Percentiles rank a stretch among this genome's conserved stretches.
Evolutionary conservation across 2,329 filamentous ascomycete genomes (phyloP).

Genomic region (Onygenales sp.): DNA sequence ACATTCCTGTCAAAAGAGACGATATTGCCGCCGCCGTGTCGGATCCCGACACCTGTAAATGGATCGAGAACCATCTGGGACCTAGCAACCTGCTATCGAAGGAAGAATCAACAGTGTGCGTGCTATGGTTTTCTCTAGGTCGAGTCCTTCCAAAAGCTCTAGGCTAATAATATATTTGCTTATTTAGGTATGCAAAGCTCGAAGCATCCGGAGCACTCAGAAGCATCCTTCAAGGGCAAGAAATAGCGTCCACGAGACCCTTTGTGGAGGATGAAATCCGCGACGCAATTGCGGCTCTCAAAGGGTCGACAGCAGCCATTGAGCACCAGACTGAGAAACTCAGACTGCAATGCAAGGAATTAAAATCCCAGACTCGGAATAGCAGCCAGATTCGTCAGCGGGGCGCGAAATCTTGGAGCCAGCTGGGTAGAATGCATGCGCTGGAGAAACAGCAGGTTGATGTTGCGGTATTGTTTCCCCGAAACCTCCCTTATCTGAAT

Average conservation of each 20-base stretch:
- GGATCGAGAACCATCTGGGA: conserved; percentile 23
- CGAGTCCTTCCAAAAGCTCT: neutral
- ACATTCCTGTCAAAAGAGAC: conserved; percentile 19
- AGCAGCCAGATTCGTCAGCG: conserved; percentile 16
- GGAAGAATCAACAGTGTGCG: conserved; percentile 30
- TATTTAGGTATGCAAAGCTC: conserved; percentile 24
- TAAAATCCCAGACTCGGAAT: conserved; percentile 18
- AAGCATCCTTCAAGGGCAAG: conserved; percentile 18
- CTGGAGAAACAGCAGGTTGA: conserved; percentile 24
- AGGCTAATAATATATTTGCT: neutral
- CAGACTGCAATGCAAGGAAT: conserved; percentile 21
- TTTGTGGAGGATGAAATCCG: conserved; percentile 31
- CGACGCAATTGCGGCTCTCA: conserved; percentile 25
- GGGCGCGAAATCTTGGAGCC: conserved; percentile 18
- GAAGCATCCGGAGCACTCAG: conserved; percentile 22
- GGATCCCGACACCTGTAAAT: conserved; percentile 19
- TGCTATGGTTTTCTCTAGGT: neutral
- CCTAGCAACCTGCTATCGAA: conserved; percentile 28
- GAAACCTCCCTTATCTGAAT: neutral
- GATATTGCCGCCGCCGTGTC: conserved; percentile 20
- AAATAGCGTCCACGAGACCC: conserved; percentile 24
- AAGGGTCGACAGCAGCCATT: conserved; percentile 27
- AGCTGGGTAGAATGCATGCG: conserved; percentile 26
- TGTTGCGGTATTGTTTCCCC: conserved; percentile 20
- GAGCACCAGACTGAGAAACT: conserved; percentile 25